These are phyloP conservation scores for Hyphopichia buzzinii DNA, from an alignment of 1,139 yeast species.

Conservation along the genomic window DNA sequence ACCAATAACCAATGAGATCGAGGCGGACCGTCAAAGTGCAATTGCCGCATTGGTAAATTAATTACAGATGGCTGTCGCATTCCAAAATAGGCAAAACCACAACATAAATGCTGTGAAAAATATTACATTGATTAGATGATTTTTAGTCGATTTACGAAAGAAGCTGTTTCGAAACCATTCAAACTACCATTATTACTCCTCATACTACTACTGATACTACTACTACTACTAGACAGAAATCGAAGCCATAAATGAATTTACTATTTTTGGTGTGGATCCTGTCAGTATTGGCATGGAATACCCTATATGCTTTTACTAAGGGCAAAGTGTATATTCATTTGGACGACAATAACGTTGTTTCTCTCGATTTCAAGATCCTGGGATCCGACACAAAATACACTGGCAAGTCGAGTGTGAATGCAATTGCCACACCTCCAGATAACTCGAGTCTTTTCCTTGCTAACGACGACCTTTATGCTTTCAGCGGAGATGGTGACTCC, in stretches of 20 bases:
- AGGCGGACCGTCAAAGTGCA: too few species aligned
- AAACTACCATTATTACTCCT: too few species aligned
- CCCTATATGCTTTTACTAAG: conserved; percentile 34
- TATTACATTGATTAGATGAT: neutral
- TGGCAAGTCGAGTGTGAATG: conserved; percentile 19
- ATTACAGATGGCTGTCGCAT: too few species aligned
- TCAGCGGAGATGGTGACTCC: conserved; percentile 13
- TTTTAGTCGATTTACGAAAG: too few species aligned
- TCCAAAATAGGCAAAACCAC: conserved; percentile 1
- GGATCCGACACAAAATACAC: conserved; percentile 13
- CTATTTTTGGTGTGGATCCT: neutral
- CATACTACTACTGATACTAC: too few species aligned
- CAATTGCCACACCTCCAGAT: conserved; percentile 30
- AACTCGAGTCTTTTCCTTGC: conserved; percentile 32
- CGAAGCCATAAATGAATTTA: neutral
- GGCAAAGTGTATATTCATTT: conserved; percentile 38
- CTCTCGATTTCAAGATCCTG: conserved; percentile 32
- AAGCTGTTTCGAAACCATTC: too few species aligned
- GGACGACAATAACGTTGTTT: conserved; percentile 34
- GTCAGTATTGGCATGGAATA: conserved; percentile 22
- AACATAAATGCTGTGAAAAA: conserved; percentile 2
- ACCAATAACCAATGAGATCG: too few species aligned
- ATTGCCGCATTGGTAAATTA: too few species aligned
- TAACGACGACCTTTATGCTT: conserved; percentile 31
- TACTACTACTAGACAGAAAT: too few species aligned